Conservation (phyloP, 805 yeast genomes). For the Metschnikowia drakensbergensis region DNA sequence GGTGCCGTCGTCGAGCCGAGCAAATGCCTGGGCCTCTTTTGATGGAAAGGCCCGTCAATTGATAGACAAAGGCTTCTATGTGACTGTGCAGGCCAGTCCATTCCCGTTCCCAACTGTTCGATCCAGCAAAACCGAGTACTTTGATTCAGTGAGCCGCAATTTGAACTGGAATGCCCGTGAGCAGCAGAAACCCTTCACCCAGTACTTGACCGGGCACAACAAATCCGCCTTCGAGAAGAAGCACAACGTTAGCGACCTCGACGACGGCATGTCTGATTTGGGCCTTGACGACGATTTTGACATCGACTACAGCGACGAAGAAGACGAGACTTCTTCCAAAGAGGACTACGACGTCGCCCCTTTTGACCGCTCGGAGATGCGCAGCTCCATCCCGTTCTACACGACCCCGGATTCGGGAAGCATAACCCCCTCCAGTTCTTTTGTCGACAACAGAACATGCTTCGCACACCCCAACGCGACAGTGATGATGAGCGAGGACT, state of each 20-base stretch:
- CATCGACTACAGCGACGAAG: constrained; percentile 28
- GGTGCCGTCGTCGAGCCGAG: constrained; percentile 73
- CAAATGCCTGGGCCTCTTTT: constrained; percentile 95
- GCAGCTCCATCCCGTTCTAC: constrained; percentile 26
- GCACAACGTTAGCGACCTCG: constrained; percentile 12
- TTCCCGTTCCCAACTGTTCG: constrained; percentile 93
- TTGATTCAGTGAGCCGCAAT: constrained; percentile 81
- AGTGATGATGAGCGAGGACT: constrained; percentile 20
- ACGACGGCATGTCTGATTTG: constrained; percentile 11
- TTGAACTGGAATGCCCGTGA: constrained; percentile 93
- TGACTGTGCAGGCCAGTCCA: constrained; percentile 78
- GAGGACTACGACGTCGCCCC: constrained; percentile 5
- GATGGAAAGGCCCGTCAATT: constrained; percentile 91
- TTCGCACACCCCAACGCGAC: constrained; percentile 44
- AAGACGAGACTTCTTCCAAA: constrained; percentile 18
- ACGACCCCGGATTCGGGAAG: constrained; percentile 30
- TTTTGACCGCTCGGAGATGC: constrained; percentile 10
- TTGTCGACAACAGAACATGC: constrained; percentile 36
- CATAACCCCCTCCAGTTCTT: constrained; percentile 27
- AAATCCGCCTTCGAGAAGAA: constrained; percentile 27
- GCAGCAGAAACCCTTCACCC: constrained; percentile 76
- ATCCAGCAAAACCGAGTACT: constrained; percentile 66
- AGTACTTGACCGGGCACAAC: constrained; percentile 55
- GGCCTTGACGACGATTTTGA: constrained; percentile 28
- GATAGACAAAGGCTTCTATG: constrained; percentile 75